phyloP scores from a whole-genome alignment of 345 rosid species.

The Eucalyptus guilfoylei region DNA sequence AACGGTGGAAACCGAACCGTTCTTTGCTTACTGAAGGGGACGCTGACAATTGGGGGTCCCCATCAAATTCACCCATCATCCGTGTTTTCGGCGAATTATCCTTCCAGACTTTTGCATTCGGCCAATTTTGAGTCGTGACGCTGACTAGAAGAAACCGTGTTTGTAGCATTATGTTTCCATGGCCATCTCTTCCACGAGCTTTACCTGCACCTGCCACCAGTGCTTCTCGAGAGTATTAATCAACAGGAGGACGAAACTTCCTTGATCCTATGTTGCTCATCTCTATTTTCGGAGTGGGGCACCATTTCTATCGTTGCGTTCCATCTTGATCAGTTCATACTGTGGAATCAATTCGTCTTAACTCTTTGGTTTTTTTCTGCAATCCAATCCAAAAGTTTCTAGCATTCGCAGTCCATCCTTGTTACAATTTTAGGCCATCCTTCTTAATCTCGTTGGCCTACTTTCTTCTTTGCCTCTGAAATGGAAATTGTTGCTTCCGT shows the following conservation, averaged over 20 bases:
- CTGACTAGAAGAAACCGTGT: neutral
- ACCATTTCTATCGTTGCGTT: neutral
- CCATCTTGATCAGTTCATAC: neutral
- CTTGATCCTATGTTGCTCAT: neutral
- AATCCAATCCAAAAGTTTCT: neutral
- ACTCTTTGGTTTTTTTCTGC: neutral
- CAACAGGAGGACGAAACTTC: neutral
- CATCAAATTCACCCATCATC: rapidly evolving
- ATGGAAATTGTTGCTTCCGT: neutral
- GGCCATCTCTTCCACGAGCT: neutral
- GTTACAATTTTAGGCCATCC: neutral
- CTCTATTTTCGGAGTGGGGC: neutral
- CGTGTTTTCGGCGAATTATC: neutral
- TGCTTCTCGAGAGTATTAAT: neutral
- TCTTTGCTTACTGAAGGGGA: neutral
- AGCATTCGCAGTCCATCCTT: neutral
- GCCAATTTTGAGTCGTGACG: neutral
- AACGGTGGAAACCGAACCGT: no score
- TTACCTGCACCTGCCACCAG: neutral
- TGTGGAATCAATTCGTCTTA: neutral
- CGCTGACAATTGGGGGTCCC: neutral
- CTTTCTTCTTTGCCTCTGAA: neutral
- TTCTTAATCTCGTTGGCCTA: neutral
- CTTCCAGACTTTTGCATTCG: neutral
- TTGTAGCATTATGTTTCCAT: neutral